Evolutionary conservation across 768 basidiomycete species (phyloP), one percentile per base, ranked within the genome.

Genomic region (Pleurotus sapidus): DNA sequence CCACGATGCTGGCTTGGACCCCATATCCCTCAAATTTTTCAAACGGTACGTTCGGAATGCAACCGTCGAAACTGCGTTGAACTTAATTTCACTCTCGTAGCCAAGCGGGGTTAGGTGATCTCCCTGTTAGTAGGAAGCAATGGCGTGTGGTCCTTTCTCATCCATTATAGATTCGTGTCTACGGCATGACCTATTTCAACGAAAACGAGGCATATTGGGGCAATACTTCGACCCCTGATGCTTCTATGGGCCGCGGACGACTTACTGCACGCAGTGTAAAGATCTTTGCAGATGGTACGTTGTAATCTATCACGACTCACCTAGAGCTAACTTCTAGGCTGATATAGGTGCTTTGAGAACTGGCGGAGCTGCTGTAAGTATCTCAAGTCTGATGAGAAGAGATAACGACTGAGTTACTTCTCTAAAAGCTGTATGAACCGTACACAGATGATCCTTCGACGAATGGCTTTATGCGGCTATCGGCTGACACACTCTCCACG

Each of bases 301-400:
- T 18, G 12, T 43, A 37, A 14, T 38, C 38, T 58, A 57, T 40
- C 30, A 8, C 8, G 30, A 34, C 30, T 34, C 30, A 34, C 8
- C 9, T 11, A 34, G 30, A 34, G 11, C 11, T 34, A 34, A 34
- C 9, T 34, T 34, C 30, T 34, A 11, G 11, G 30, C 11, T 34
- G 30, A 34, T 11, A 34, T 56, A 90, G 89, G 93, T 57, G 95
- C 94, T 27, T 74, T 97, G 38, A 83, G 95, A 30, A 88, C 88
- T n/a, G 88, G 92, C 57, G 95, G 94, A 46, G 93, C 95, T 46
- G 94, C 95, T 43, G 88, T 89, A 72, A 69, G 77, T 20, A 56
- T 30, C 25, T 1, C 8, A 24, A 39, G 38, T 15, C 30, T n/a
- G 37, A 11, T 46, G 30, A 34, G 30, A 34, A 14, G 47, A 51